Percentiles rank a stretch among this genome's conserved stretches.
phyloP scores from a whole-genome alignment of 192 early-diverging fungal genomes.

The Obelidium mucronatum region DNA sequence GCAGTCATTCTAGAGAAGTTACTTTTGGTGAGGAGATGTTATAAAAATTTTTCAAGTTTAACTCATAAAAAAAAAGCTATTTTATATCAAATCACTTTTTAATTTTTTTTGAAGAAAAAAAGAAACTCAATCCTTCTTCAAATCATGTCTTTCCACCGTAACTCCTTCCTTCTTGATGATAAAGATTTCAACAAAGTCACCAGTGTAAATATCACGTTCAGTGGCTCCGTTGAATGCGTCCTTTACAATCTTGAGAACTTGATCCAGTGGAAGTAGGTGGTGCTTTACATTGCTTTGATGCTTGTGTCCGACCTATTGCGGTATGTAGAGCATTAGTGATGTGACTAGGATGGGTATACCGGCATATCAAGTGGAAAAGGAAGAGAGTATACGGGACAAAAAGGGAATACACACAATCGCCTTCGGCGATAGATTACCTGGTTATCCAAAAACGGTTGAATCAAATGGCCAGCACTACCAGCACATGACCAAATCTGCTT shows the following conservation, averaged over 20 bases:
- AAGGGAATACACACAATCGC: not conserved
- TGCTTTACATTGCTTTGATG: constrained; percentile 64
- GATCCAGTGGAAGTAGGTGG: constrained; percentile 56
- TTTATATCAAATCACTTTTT: too few species aligned
- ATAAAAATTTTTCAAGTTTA: not conserved
- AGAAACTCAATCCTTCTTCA: constrained; percentile 88
- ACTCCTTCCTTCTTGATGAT: constrained; percentile 82
- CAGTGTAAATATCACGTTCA: constrained; percentile 99
- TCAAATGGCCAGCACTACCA: constrained; percentile 88
- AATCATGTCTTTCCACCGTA: constrained; percentile 70
- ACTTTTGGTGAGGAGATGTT: not conserved
- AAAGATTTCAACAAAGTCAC: constrained; percentile 94
- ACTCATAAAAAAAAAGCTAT: too few species aligned
- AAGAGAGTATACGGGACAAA: not conserved
- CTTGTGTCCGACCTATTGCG: constrained; percentile 70
- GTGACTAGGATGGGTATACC: not conserved
- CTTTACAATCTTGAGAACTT: constrained; percentile 82
- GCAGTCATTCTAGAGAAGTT: not conserved
- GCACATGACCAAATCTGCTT: constrained; percentile 74
- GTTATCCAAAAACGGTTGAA: constrained; percentile 98
- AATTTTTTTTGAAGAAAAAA: not conserved
- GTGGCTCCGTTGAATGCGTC: constrained; percentile 96
- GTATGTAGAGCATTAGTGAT: not conserved
- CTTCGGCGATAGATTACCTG: constrained; percentile 59
- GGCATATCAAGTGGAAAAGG: not conserved